phyloP scores from a whole-genome alignment of 257 asterid genomes.

The Lithospermum erythrorhizon region DNA sequence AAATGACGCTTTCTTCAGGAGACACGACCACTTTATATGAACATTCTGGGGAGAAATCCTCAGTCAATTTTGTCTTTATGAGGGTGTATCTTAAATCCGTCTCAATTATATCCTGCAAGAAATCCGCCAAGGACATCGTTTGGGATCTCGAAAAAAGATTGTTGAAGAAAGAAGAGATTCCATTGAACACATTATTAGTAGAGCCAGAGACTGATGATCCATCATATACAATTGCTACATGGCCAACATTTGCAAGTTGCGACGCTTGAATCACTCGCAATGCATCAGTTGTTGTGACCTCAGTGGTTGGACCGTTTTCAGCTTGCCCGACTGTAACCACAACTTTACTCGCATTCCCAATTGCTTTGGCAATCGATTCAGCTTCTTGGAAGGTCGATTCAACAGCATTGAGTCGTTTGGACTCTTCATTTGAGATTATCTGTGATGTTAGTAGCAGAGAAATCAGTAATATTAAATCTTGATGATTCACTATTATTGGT shows the following conservation, averaged over 20 bases:
- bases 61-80: conserved; percentile 57
- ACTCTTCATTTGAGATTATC: conserved; percentile 67
- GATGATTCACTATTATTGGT: too few species aligned
- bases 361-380: conserved; percentile 80
- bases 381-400: conserved; percentile 55
- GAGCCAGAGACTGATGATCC: conserved; percentile 34
- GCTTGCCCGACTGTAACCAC: conserved; percentile 67
- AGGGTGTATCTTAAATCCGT: conserved; percentile 75
- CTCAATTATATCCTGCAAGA: conserved; percentile 54
- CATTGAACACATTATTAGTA: conserved; percentile 67
- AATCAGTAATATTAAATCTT: neutral
- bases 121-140: conserved; percentile 51
- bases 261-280: conserved; percentile 76
- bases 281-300: conserved; percentile 61
- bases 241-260: conserved; percentile 70
- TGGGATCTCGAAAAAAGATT: conserved; percentile 60
- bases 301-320: conserved; percentile 60
- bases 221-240: conserved; percentile 71
- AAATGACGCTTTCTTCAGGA: conserved; percentile 57
- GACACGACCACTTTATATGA: conserved; percentile 60
- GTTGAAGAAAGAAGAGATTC: conserved; percentile 68
- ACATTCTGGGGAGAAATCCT: conserved; percentile 73
- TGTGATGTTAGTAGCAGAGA: conserved; percentile 16
- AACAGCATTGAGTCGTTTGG: conserved; percentile 67
- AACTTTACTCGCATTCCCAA: conserved; percentile 89